These are phyloP conservation scores for Firmiana major DNA, from an alignment of 345 rosid species.

Conservation along the genomic window DNA sequence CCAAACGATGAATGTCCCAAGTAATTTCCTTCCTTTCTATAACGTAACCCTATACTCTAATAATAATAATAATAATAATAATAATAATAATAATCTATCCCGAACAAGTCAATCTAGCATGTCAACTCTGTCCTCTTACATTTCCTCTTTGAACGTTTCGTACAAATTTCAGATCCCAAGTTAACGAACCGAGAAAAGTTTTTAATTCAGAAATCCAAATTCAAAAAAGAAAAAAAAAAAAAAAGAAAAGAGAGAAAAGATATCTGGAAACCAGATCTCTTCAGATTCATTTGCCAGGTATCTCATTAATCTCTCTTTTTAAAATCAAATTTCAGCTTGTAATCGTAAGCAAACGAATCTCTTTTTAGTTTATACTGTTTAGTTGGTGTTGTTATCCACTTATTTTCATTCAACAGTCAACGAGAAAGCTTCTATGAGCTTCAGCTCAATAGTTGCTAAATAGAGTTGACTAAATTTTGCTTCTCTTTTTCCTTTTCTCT, in stretches of 20 bases:
- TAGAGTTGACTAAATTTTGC: background rate
- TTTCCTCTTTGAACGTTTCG: slow-evolving; percentile 12
- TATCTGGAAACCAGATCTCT: background rate
- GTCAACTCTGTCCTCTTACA: background rate
- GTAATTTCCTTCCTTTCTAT: background rate
- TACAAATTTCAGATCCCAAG: background rate
- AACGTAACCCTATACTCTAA: too few relatives aligned
- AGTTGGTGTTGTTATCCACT: background rate
- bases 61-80: too few relatives aligned
- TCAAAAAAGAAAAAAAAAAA: background rate
- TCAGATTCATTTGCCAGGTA: background rate
- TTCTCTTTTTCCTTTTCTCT: background rate
- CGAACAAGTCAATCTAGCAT: background rate
- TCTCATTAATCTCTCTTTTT: background rate
- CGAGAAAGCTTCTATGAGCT: background rate
- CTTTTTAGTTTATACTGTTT: background rate
- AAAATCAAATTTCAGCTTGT: background rate
- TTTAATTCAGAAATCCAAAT: background rate
- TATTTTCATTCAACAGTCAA: background rate
- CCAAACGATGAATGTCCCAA: background rate
- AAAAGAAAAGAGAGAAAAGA: background rate
- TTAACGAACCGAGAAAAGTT: background rate
- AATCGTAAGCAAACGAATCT: background rate
- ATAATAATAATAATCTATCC: too few relatives aligned
- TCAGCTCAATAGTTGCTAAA: background rate